Conservation (phyloP, 2,329 filamentous ascomycete species). For the Talaromyces sp. region DNA sequence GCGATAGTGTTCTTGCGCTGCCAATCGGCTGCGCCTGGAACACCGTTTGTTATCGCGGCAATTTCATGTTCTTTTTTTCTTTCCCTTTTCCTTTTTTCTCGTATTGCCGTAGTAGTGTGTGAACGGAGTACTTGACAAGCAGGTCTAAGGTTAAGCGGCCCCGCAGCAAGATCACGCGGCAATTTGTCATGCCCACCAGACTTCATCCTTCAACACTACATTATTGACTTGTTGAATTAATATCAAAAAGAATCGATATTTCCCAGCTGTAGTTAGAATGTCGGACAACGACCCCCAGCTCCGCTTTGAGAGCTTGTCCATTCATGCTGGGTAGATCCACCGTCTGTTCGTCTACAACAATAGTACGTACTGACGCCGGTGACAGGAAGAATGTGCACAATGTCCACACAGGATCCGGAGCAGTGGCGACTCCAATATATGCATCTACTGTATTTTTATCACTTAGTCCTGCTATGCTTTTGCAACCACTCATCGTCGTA, state of each 20-base stretch:
- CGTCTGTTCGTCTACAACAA: too few relatives aligned
- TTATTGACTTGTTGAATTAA: not conserved
- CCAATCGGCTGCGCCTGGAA: too few relatives aligned
- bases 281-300: not conserved
- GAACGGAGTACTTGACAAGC: too few relatives aligned
- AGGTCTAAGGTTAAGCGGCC: too few relatives aligned
- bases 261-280: not conserved
- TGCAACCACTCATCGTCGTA: not conserved
- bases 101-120: not conserved
- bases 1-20: not conserved
- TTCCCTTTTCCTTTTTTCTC: not conserved
- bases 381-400: constrained; percentile 6
- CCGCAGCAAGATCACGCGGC: not conserved
- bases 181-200: not conserved
- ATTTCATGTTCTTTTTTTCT: not conserved
- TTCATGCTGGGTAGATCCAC: constrained; percentile 6
- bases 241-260: not conserved
- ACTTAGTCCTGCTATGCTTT: too few relatives aligned
- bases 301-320: constrained; percentile 9
- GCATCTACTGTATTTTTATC: constrained; percentile 6
- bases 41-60: too few relatives aligned
- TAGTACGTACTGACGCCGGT: not conserved
- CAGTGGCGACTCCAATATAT: constrained; percentile 11
- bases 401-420: constrained; percentile 7
- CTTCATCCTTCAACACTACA: not conserved